Percentiles rank a stretch among this genome's conserved stretches.
These are phyloP conservation scores for Verticillium albo-atrum DNA, from an alignment of 2,329 filamentous ascomycete genomes.

Conservation along the genomic window DNA sequence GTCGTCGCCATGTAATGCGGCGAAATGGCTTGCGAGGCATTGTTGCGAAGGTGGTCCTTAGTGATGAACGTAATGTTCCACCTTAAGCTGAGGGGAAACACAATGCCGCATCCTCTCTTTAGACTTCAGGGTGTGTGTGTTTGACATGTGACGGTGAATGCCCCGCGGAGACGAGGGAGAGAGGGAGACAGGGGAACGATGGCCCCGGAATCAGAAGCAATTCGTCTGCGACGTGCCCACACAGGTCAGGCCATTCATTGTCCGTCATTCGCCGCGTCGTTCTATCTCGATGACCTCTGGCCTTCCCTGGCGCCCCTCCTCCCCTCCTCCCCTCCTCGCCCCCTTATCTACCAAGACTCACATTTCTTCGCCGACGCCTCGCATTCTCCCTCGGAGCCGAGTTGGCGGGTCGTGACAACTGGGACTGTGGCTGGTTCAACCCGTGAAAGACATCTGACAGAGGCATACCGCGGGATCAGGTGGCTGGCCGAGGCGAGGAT, in stretches of 20 bases:
- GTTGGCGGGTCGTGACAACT: neutral
- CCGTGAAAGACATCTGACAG: neutral
- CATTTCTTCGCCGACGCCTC: neutral
- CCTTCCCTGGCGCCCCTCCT: no score
- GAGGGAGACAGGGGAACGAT: neutral
- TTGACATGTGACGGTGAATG: neutral
- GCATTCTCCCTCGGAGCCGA: neutral
- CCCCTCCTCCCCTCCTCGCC: no score
- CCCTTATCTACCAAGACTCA: neutral
- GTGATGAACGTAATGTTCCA: no score
- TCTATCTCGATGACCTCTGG: no score
- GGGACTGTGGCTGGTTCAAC: neutral
- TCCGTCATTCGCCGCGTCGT: neutral
- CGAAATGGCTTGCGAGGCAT: neutral
- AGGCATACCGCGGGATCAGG: neutral
- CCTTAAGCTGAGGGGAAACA: no score
- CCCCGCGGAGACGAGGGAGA: neutral
- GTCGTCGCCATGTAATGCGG: neutral
- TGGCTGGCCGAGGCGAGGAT: neutral
- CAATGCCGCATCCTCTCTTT: no score
- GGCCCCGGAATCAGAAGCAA: neutral
- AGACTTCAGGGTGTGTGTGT: neutral
- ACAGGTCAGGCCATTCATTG: neutral
- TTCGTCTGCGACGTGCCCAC: neutral
- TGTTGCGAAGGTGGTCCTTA: no score